Conservation (phyloP, 352 stramenopile species). For the Phytopythium cucurbitacearum region DNA sequence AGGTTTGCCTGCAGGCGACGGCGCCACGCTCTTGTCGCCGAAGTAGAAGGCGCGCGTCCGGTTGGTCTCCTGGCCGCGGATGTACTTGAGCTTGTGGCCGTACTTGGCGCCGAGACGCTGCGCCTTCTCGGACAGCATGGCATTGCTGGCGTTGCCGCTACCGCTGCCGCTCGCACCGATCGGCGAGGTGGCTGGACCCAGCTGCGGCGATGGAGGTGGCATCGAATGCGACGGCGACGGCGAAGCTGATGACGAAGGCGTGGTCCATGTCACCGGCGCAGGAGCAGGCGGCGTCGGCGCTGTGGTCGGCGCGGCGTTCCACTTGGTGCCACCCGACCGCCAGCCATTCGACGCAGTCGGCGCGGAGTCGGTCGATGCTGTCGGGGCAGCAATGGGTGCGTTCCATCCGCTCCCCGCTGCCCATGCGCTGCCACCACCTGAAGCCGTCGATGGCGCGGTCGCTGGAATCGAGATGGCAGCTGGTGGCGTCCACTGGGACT, state of each 20-base stretch:
- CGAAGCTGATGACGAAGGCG: background rate
- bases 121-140: conserved; percentile 48
- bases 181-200: too few species aligned
- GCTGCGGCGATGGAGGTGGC: too few species aligned
- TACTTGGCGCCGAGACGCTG: conserved; percentile 63
- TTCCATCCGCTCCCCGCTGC: conserved; percentile 1
- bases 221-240: background rate
- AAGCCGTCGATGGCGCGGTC: background rate
- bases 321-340: conserved; percentile 7
- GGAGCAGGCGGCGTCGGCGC: background rate
- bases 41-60: conserved; percentile 60
- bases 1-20: conserved; percentile 23
- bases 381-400: background rate
- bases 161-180: too few species aligned
- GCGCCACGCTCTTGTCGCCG: conserved; percentile 32
- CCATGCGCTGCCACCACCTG: conserved; percentile 3
- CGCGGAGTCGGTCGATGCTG: background rate
- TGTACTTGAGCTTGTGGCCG: conserved; percentile 80
- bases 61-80: conserved; percentile 53
- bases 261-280: conserved; percentile 11
- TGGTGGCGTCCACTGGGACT: conserved; percentile 5
- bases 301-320: conserved; percentile 3
- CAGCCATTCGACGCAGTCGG: background rate
- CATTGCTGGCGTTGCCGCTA: too few species aligned
- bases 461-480: conserved; percentile 1